Conservation (phyloP, 2,329 filamentous ascomycete genomes). For the Mycogone perniciosa region DNA sequence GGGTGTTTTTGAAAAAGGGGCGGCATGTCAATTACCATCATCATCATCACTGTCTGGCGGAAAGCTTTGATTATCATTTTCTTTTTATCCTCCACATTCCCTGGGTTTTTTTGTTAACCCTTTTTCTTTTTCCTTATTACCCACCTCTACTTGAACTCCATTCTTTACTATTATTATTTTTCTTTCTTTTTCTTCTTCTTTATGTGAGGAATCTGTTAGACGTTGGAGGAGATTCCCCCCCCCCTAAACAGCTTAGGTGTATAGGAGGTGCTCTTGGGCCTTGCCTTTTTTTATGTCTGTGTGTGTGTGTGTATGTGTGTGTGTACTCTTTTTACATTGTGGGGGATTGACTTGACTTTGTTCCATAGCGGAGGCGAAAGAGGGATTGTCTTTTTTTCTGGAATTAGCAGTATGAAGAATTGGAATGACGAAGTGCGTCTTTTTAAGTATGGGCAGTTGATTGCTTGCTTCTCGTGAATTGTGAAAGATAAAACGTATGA, state of each 20-base stretch:
- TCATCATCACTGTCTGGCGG: not conserved
- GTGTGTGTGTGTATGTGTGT: slow-evolving; percentile 5
- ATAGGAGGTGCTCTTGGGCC: not conserved
- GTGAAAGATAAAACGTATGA: too few species aligned
- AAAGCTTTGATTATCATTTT: too few species aligned
- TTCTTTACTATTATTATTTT: not conserved
- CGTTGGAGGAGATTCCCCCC: not conserved
- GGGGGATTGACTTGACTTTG: slow-evolving; percentile 11
- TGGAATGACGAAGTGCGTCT: slow-evolving; percentile 2
- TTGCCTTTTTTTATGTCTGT: not conserved
- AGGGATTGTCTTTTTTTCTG: slow-evolving; percentile 17
- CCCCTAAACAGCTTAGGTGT: not conserved
- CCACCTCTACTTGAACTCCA: too few species aligned
- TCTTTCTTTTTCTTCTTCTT: not conserved
- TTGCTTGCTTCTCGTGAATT: too few species aligned
- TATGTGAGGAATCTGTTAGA: slow-evolving; percentile 2
- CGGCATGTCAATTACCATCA: not conserved
- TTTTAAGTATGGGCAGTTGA: not conserved
- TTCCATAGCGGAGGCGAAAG: slow-evolving; percentile 30
- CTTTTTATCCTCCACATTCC: too few species aligned
- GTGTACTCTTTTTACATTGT: slow-evolving; percentile 1
- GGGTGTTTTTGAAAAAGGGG: not conserved
- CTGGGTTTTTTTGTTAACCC: too few species aligned
- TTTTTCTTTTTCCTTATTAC: too few species aligned
- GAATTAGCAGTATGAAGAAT: not conserved